These are phyloP conservation scores for Cymodocea nodosa DNA, from an alignment of 116 monocot genomes.

Conservation along the genomic window DNA sequence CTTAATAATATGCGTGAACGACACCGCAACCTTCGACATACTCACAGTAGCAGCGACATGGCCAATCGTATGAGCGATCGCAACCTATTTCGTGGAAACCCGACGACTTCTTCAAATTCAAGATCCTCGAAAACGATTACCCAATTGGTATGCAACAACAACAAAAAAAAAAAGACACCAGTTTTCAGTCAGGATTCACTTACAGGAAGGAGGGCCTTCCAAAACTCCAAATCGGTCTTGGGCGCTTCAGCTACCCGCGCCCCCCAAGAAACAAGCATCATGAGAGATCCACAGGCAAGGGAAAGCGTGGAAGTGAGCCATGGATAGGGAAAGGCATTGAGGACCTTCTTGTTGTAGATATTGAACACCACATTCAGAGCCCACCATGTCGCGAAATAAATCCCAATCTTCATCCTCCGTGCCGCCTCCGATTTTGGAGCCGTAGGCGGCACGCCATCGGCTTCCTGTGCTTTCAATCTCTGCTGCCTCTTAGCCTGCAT, in stretches of 20 bases:
- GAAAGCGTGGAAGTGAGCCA: constrained; percentile 96
- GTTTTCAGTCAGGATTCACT: constrained; percentile 3
- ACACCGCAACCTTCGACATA: constrained; percentile 98
- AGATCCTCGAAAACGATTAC: background rate
- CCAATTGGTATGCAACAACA: background rate
- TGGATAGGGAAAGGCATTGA: constrained; percentile 86
- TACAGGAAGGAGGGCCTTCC: constrained; percentile 85
- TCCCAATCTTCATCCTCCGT: constrained; percentile 65
- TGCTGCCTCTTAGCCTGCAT: background rate
- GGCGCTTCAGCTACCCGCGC: constrained; percentile 61
- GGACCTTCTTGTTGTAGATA: constrained; percentile 96
- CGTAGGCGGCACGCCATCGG: constrained; percentile 3
- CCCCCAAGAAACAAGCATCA: constrained; percentile 83
- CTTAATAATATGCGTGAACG: constrained; percentile 98
- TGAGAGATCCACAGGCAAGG: constrained; percentile 72
- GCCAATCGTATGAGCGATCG: constrained; percentile 90
- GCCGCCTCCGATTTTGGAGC: constrained; percentile 23
- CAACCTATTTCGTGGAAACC: constrained; percentile 34
- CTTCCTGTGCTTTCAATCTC: constrained; percentile 22
- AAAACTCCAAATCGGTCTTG: constrained; percentile 68
- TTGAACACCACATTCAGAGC: constrained; percentile 94
- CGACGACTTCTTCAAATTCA: background rate
- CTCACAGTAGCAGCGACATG: constrained; percentile 97
- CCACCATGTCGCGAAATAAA: constrained; percentile 96
- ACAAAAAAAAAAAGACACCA: no score